These are phyloP conservation scores for Chlorella sp. DNA, from an alignment of 139 green algal species.

Conservation along the genomic window DNA sequence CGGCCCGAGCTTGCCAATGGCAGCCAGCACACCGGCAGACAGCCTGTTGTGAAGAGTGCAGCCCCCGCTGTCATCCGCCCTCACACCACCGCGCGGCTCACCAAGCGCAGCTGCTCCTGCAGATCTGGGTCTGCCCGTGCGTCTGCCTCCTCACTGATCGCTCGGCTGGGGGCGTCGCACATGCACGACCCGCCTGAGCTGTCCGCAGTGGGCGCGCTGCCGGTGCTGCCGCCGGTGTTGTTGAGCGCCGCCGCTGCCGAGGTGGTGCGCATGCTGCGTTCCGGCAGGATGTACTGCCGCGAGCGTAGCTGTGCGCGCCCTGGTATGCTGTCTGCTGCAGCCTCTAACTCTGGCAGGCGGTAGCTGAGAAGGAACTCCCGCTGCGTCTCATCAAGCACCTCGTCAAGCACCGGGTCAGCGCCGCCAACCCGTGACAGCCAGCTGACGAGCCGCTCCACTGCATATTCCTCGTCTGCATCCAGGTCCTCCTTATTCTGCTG, in stretches of 20 bases:
- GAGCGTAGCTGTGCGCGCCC: not conserved
- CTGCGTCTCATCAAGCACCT: slow-evolving; percentile 22
- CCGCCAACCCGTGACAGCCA: slow-evolving; percentile 20
- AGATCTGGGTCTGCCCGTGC: not conserved
- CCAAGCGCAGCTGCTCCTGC: slow-evolving; percentile 2
- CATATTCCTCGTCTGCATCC: slow-evolving; percentile 27
- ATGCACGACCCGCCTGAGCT: not conserved
- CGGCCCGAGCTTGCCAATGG: no score
- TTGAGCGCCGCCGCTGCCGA: not conserved
- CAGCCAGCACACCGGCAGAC: not conserved
- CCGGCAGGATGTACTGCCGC: slow-evolving; percentile 28
- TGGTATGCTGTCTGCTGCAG: not conserved
- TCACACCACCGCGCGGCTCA: not conserved
- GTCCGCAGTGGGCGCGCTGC: not conserved
- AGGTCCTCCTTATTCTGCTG: slow-evolving; percentile 20
- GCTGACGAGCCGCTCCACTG: slow-evolving; percentile 30
- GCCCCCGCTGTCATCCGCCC: not conserved
- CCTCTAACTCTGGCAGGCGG: slow-evolving; percentile 7
- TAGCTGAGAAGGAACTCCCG: slow-evolving; percentile 33
- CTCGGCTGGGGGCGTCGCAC: not conserved
- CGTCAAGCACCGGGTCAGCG: slow-evolving; percentile 12
- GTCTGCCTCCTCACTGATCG: slow-evolving; percentile 17
- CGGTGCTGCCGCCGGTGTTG: not conserved
- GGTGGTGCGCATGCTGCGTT: not conserved
- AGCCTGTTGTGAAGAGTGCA: not conserved